Percentiles rank a stretch among this genome's conserved stretches.
Conservation (phyloP, 495 filamentous ascomycete species). For the Baudoinia panamericana region DNA sequence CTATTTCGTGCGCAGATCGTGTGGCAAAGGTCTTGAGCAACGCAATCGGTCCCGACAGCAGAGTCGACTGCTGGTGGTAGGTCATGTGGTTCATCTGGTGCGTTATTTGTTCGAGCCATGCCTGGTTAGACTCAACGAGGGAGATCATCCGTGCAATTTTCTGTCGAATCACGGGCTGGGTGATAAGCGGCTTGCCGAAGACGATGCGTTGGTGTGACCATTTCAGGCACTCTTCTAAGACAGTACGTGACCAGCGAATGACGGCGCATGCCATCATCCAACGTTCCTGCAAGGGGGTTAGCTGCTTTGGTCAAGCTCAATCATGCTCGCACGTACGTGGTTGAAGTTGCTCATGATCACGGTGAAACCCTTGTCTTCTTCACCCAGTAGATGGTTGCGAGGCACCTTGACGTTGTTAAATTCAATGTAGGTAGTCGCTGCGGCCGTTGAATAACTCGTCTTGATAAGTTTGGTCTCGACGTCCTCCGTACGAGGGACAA, state of each 20-base stretch:
- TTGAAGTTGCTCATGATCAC: constrained; percentile 87
- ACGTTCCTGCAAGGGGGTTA: constrained; percentile 26
- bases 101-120: constrained; percentile 72
- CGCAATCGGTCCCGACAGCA: constrained; percentile 69
- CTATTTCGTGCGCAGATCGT: constrained; percentile 64
- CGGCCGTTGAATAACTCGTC: constrained; percentile 69
- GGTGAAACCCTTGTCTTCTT: constrained; percentile 76
- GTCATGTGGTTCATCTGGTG: constrained; percentile 83
- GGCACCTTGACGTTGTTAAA: constrained; percentile 84
- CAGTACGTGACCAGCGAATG: constrained; percentile 48
- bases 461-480: constrained; percentile 72
- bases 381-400: constrained; percentile 61
- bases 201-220: constrained; percentile 85
- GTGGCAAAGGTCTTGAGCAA: constrained; percentile 71
- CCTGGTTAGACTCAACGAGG: constrained; percentile 64
- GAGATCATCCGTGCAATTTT: constrained; percentile 87
- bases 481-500: constrained; percentile 57
- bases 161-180: constrained; percentile 74
- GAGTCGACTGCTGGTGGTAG: constrained; percentile 62
- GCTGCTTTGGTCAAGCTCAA: constrained; percentile 29
- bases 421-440: constrained; percentile 67
- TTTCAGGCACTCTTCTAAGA: constrained; percentile 77
- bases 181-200: constrained; percentile 66
- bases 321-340: no score
- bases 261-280: constrained; percentile 41